Percentiles rank a stretch among this genome's conserved stretches.
Conservation (phyloP, 345 rosid genomes). For the Alliaria petiolata region DNA sequence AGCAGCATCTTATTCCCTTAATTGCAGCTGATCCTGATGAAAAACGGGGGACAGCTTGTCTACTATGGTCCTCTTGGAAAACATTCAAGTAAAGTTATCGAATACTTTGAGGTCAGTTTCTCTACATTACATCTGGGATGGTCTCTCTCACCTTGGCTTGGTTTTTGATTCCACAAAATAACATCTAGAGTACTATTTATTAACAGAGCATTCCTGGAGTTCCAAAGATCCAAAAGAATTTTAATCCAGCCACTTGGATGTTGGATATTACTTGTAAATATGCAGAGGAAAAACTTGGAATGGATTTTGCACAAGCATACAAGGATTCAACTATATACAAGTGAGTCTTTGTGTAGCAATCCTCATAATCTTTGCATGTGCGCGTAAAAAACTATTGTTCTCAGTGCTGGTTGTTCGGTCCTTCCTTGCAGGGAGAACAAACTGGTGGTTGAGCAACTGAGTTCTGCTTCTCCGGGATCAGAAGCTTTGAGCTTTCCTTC, state of each 20-base stretch:
- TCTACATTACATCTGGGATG: not conserved
- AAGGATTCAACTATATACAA: constrained; percentile 36
- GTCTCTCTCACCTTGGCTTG: not conserved
- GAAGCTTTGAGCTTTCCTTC: constrained; percentile 37
- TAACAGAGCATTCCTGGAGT: constrained; percentile 43
- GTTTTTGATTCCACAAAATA: not conserved
- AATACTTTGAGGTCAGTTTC: constrained; percentile 39
- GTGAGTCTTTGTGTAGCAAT: constrained; percentile 28
- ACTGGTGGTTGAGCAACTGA: constrained; percentile 35
- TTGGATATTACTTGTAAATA: constrained; percentile 50
- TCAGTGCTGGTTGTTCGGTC: not conserved
- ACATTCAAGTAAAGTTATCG: constrained; percentile 37
- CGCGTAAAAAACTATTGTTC: not conserved
- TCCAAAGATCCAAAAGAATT: constrained; percentile 45
- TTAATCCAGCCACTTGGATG: constrained; percentile 72
- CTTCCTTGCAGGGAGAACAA: constrained; percentile 30
- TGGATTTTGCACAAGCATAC: constrained; percentile 43
- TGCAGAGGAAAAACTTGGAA: constrained; percentile 34
- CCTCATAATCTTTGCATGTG: not conserved
- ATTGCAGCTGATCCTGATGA: constrained; percentile 42
- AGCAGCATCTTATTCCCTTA: not conserved
- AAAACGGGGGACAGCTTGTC: constrained; percentile 38
- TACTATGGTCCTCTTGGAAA: constrained; percentile 40
- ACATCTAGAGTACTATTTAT: not conserved
- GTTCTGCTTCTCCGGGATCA: constrained; percentile 35